Evolutionary conservation across 2,329 filamentous ascomycete genomes (phyloP).

Genomic region (Ceratocystiopsis sp.): DNA sequence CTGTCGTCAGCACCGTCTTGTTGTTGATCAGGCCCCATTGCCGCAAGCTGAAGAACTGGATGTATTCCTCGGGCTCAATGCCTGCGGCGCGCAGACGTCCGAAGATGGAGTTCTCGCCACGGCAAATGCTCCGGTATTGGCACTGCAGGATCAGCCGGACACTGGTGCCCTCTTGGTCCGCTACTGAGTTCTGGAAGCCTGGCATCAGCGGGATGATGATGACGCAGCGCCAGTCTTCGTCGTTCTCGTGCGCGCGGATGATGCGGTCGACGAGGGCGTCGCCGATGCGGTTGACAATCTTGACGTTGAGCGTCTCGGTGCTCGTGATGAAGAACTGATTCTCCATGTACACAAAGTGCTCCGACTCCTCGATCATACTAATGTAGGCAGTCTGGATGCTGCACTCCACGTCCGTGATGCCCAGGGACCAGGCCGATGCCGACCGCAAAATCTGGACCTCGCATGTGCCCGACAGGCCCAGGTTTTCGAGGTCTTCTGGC

Average conservation of each 20-base stretch:
- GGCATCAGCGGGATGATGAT: conserved; percentile 91
- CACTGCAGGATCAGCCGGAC: conserved; percentile 93
- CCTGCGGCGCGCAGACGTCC: conserved; percentile 60
- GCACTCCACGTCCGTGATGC: conserved; percentile 72
- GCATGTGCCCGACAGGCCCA: conserved; percentile 84
- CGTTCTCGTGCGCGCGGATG: conserved; percentile 63
- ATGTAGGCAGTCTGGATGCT: conserved; percentile 94
- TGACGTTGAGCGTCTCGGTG: conserved; percentile 71
- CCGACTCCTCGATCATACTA: conserved; percentile 84
- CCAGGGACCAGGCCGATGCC: conserved; percentile 79
- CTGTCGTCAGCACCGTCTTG: conserved; percentile 69
- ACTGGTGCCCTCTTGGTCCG: conserved; percentile 84
- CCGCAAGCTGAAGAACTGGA: conserved; percentile 82
- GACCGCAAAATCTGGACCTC: conserved; percentile 93
- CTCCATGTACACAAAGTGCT: conserved; percentile 97
- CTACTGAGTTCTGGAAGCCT: conserved; percentile 95
- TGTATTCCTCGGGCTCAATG: conserved; percentile 89
- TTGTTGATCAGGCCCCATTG: conserved; percentile 84
- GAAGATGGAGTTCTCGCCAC: conserved; percentile 84
- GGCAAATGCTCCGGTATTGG: conserved; percentile 89
- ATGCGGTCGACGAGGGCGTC: conserved; percentile 89
- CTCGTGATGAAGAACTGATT: conserved; percentile 98
- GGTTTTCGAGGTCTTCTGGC: conserved; percentile 63
- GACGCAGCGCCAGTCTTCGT: conserved; percentile 78
- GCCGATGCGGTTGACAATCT: conserved; percentile 83